Conservation (phyloP, 768 basidiomycete genomes). For the Termitomyces sp. region DNA sequence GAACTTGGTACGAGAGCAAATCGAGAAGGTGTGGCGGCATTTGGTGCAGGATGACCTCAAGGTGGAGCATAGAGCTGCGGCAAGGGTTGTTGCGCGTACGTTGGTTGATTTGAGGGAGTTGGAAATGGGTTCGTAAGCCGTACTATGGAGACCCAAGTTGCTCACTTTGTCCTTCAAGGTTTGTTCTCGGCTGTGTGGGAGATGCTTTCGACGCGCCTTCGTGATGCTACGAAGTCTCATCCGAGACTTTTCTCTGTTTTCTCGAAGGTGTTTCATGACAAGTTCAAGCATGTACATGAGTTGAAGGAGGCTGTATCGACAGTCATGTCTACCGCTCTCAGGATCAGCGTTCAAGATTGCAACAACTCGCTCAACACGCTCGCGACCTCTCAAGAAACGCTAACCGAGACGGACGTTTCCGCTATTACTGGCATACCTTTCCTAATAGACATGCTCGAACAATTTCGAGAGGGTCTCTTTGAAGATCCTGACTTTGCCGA, state of each 20-base stretch:
- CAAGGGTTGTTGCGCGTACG: slow-evolving; percentile 37
- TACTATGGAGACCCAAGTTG: not conserved
- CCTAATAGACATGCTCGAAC: slow-evolving; percentile 40
- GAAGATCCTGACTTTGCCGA: slow-evolving; percentile 32
- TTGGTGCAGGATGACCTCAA: slow-evolving; percentile 38
- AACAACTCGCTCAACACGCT: not conserved
- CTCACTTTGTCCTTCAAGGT: slow-evolving; percentile 19
- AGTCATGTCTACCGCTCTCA: slow-evolving; percentile 29
- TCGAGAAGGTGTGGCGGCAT: slow-evolving; percentile 44
- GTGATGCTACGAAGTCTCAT: slow-evolving; percentile 14
- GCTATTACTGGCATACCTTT: slow-evolving; percentile 9
- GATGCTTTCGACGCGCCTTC: slow-evolving; percentile 27
- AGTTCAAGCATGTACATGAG: slow-evolving; percentile 26
- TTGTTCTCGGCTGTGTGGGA: slow-evolving; percentile 50
- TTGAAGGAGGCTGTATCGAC: slow-evolving; percentile 19
- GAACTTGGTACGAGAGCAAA: slow-evolving; percentile 38
- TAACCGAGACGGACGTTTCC: not conserved
- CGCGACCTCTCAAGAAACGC: not conserved
- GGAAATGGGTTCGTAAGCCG: slow-evolving; percentile 17
- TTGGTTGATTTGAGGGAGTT: slow-evolving; percentile 28
- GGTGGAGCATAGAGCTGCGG: slow-evolving; percentile 38
- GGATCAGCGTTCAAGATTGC: slow-evolving; percentile 26
- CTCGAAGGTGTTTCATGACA: slow-evolving; percentile 38
- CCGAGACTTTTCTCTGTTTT: slow-evolving; percentile 36
- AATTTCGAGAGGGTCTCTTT: slow-evolving; percentile 50